Evolutionary conservation across 441 rosid genomes (phyloP), one percentile per base, ranked within the genome.

Genomic region (Viola pubescens): DNA sequence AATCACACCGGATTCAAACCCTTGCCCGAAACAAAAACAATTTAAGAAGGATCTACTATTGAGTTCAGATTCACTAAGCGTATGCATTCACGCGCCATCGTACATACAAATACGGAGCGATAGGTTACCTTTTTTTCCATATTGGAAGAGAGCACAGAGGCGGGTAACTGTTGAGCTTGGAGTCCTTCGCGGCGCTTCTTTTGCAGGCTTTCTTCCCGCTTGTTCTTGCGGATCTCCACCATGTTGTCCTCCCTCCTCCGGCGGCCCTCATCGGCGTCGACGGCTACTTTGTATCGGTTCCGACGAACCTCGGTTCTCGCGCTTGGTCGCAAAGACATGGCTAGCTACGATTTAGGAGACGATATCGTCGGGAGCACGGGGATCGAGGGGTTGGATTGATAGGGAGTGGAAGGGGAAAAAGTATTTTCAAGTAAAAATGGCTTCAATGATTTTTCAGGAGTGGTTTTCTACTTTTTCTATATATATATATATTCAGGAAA

Each of bases 141-240:
- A 9, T 77, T 70, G 46, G 82, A 55, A 51, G 86, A 61, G 44
- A 65, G 73, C 66, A 70, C 41, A 47, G 79, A 43, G 50, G 85
- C 53, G 37, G 81, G 65, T 16, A 72, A 45, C 40, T 64, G 73
- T 65, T 77, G 79, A 41, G 83, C 66, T 65, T 79, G 91, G 52
- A 89, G 73, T n/a, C 91, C 91, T 59, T 89, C 94, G 4, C 96
- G 89, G 40, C 91, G 78, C 80, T 84, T 89, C 76, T 84, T 89
- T 70, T 71, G 85, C 78, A 89, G 64, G 78, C 83, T 87, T 79
- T 87, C 90, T 65, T 87, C 92, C 38, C 88, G 78, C 43, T 82
- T 84, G 63, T 60, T 87, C 81, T 89, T 89, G 40, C 97, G 83
- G 74, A 87, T 89, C 92, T 87, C 95, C 59, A 89, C 97, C 95